phyloP scores from a whole-genome alignment of 345 rosid species.

The Geranium brycei region DNA sequence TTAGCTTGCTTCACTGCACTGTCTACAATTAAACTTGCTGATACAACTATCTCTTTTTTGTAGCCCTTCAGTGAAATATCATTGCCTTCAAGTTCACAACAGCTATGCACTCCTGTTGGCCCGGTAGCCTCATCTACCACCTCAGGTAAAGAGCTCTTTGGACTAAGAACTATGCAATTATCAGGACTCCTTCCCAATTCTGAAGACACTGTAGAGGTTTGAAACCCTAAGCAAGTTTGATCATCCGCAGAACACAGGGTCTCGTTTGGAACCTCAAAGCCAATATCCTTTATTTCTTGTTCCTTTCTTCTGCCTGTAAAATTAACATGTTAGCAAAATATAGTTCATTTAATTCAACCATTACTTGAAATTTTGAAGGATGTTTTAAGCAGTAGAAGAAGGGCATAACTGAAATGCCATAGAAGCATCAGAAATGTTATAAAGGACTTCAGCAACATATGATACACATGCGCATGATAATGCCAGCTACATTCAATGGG shows the following conservation, averaged over 20 bases:
- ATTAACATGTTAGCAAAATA: slow-evolving; percentile 10
- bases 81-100: slow-evolving; percentile 18
- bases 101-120: slow-evolving; percentile 13
- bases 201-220: slow-evolving; percentile 22
- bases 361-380: background rate
- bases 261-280: slow-evolving; percentile 11
- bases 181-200: slow-evolving; percentile 16
- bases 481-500: too few species aligned
- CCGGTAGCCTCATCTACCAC: slow-evolving; percentile 15
- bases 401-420: background rate
- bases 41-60: slow-evolving; percentile 24
- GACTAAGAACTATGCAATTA: background rate
- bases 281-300: slow-evolving; percentile 15
- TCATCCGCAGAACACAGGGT: slow-evolving; percentile 17
- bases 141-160: slow-evolving; percentile 6
- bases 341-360: background rate
- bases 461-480: too few species aligned
- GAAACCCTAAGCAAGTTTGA: slow-evolving; percentile 19
- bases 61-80: slow-evolving; percentile 14
- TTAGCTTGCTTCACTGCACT: slow-evolving; percentile 21
- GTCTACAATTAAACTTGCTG: slow-evolving; percentile 21
- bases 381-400: background rate
- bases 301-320: slow-evolving; percentile 21
- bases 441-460: too few species aligned
- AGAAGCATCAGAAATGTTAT: too few species aligned